Evolutionary conservation across 2,329 filamentous ascomycete genomes (phyloP).

Genomic region (Keithomyces neogunnii): DNA sequence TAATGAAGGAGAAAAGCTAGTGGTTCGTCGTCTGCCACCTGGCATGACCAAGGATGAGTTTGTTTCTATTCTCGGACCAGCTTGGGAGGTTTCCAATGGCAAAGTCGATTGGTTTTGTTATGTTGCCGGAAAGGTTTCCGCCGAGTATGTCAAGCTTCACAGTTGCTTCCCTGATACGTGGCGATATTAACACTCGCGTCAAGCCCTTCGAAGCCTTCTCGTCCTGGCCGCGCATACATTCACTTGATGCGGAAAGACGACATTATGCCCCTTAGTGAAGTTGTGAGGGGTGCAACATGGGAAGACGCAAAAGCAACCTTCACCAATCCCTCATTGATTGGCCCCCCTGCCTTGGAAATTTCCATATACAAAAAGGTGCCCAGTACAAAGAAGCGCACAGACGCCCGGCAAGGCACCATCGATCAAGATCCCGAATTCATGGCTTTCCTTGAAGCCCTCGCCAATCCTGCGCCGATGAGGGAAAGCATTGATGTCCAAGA

Average conservation of each 20-base stretch:
- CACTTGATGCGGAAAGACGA: conserved; percentile 67
- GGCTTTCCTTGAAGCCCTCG: conserved; percentile 79
- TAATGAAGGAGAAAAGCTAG: conserved; percentile 64
- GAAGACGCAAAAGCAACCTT: conserved; percentile 74
- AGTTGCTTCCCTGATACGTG: background rate
- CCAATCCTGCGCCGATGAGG: conserved; percentile 51
- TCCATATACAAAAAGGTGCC: conserved; percentile 79
- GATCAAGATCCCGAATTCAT: conserved; percentile 96
- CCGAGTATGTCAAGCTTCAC: conserved; percentile 54
- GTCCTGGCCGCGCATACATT: conserved; percentile 72
- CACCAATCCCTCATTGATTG: conserved; percentile 63
- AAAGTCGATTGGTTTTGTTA: conserved; percentile 80
- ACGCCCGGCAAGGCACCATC: conserved; percentile 86
- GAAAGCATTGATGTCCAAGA: conserved; percentile 34
- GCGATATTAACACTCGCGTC: conserved; percentile 9
- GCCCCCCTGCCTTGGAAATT: conserved; percentile 73
- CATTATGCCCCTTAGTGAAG: conserved; percentile 58
- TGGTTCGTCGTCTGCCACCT: conserved; percentile 78
- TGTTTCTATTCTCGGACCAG: conserved; percentile 58
- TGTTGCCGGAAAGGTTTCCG: conserved; percentile 61
- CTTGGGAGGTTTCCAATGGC: conserved; percentile 74
- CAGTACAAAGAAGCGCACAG: conserved; percentile 62
- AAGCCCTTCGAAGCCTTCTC: conserved; percentile 78
- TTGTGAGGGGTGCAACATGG: conserved; percentile 62
- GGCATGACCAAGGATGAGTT: conserved; percentile 78